Conservation (phyloP, 2,329 filamentous ascomycete genomes). For the Fusarium sp. region DNA sequence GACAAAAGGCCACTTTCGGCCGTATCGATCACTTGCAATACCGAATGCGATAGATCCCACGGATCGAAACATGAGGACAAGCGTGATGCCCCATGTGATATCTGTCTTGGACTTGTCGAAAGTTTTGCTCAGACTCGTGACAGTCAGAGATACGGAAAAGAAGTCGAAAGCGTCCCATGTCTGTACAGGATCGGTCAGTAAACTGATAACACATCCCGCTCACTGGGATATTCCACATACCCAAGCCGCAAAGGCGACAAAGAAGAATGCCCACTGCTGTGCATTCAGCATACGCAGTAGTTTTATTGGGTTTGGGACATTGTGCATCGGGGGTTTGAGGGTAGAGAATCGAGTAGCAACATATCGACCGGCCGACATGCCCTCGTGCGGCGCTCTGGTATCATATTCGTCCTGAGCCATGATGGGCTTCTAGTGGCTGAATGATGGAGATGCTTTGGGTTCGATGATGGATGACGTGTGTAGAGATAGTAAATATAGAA, state of each 20-base stretch:
- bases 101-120: constrained; percentile 66
- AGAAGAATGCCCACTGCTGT: constrained; percentile 67
- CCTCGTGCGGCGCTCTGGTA: constrained; percentile 58
- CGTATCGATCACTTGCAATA: constrained; percentile 66
- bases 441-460: background rate
- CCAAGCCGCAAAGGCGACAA: constrained; percentile 67
- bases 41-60: constrained; percentile 66
- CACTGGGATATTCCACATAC: constrained; percentile 48
- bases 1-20: constrained; percentile 78
- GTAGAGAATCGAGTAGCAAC: constrained; percentile 63
- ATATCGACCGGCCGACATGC: constrained; percentile 62
- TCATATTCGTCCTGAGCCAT: constrained; percentile 46
- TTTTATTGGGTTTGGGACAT: constrained; percentile 63
- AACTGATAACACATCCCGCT: accelerated
- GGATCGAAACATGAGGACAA: constrained; percentile 70
- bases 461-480: background rate
- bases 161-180: constrained; percentile 75
- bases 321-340: constrained; percentile 67
- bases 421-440: background rate
- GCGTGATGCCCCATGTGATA: constrained; percentile 73
- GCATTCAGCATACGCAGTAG: constrained; percentile 60
- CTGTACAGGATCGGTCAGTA: constrained; percentile 46
- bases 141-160: constrained; percentile 71
- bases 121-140: constrained; percentile 62
- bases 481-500: background rate